Base-by-base conservation (phyloP, 1,139 yeast species). In the Starmera stellimalicola region DNA sequence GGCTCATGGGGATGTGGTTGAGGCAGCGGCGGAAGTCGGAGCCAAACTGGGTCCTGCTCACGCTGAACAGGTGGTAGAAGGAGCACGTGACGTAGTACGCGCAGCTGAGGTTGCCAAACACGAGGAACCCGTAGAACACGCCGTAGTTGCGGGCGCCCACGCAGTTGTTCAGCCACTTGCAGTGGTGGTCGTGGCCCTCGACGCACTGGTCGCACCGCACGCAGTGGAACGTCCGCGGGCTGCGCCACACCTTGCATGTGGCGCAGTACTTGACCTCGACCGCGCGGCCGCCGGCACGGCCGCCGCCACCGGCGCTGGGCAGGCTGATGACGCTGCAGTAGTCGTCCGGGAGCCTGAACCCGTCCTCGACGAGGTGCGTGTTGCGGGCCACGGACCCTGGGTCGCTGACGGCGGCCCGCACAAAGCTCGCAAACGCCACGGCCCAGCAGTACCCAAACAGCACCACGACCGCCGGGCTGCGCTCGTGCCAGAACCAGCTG, bases 161-260 rank as follows among this genome's bases (percentile, higher is more conserved):
- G 52, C 94, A 83, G 46, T 77, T 82, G 50, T 81, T 79, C 40
- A 83, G 55, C 88, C 91, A 83, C 7, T 72, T 55, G 51, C 94
- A 83, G 55, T 83, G 94, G 52, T 83, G 94, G 52, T 83, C 94
- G 49, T 71, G 76, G 23, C 71, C 55, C 36, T 62, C 50, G 4
- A 77, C 59, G 49, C 94, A 83, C 28, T 63, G 62, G 35, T 70
- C 68, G 52, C 94, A 83, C 6, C 62, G 60, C 3, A 82, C 68
- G 49, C 95, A 83, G 54, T 83, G 95, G 28, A 70, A 60, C 1
- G 73, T 52, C 36, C 94, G 55, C 2, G 88, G 85, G 2, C 91
- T 87, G 42, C 87, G 65, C 69, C 79, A 67, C 16, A 72, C 58
- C 11, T 68, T 57, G 53, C 95, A 83, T 0, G 91, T 74, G 3